Evolutionary conservation across 2,329 filamentous ascomycete genomes (phyloP).

Genomic region (Pyrenochaeta sp.): DNA sequence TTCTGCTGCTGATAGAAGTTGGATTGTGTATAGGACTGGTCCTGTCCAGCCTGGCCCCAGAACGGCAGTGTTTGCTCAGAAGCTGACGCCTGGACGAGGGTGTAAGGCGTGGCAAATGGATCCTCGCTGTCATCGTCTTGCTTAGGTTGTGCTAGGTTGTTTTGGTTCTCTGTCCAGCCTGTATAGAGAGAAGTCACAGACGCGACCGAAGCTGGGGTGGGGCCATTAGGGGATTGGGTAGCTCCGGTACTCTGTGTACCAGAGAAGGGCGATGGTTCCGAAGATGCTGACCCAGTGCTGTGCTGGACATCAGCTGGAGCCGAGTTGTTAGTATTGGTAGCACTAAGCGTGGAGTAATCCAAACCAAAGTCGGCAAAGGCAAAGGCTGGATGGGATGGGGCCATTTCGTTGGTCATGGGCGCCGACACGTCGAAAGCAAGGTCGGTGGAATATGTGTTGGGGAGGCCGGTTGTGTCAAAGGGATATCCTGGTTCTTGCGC

Average conservation of each 20-base stretch:
- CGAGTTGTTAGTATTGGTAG: constrained; percentile 31
- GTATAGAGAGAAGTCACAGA: constrained; percentile 49
- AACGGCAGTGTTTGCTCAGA: constrained; percentile 43
- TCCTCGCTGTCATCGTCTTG: constrained; percentile 38
- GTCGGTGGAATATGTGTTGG: constrained; percentile 31
- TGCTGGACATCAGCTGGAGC: constrained; percentile 37
- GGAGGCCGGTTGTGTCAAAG: constrained; percentile 31
- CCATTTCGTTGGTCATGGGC: constrained; percentile 30
- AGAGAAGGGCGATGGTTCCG: constrained; percentile 47
- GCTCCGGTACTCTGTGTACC: constrained; percentile 41
- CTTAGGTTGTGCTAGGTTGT: constrained; percentile 28
- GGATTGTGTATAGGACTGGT: constrained; percentile 32
- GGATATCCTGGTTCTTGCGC: constrained; percentile 33
- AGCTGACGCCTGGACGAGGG: constrained; percentile 37
- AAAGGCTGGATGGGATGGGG: constrained; percentile 32
- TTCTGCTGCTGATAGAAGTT: constrained; percentile 49
- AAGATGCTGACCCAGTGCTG: constrained; percentile 41
- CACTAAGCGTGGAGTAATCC: constrained; percentile 35
- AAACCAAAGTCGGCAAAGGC: constrained; percentile 37
- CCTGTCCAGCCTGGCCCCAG: constrained; percentile 33
- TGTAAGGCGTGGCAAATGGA: constrained; percentile 40
- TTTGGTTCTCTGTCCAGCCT: constrained; percentile 48
- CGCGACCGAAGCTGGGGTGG: constrained; percentile 42
- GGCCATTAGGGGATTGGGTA: constrained; percentile 43
- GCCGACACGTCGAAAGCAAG: constrained; percentile 35